Conservation (phyloP, 2,329 filamentous ascomycete species). For the Conoideocrella luteorostrata region DNA sequence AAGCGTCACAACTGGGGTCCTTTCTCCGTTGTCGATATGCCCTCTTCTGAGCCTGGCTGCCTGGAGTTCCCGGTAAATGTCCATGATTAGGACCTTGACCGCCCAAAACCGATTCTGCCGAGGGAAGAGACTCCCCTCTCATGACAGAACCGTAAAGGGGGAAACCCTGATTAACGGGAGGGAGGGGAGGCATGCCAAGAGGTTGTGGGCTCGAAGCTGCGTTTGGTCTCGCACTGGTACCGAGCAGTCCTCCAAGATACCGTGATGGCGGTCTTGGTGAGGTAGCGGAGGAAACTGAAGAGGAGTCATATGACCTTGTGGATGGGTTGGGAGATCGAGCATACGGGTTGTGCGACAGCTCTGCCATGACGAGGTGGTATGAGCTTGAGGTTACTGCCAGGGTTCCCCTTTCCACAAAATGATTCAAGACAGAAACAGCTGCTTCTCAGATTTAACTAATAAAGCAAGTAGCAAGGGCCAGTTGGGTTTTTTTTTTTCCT, state of each 20-base stretch:
- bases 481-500: no score
- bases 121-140: conserved; percentile 56
- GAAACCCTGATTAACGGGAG: conserved; percentile 41
- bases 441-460: background rate
- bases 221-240: conserved; percentile 43
- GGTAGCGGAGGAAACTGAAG: conserved; percentile 55
- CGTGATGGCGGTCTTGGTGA: conserved; percentile 50
- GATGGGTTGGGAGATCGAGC: conserved; percentile 56
- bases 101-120: conserved; percentile 49
- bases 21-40: conserved; percentile 93
- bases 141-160: conserved; percentile 47
- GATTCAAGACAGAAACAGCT: background rate
- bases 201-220: conserved; percentile 43
- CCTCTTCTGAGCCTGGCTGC: conserved; percentile 69
- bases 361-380: conserved; percentile 39
- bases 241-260: conserved; percentile 47
- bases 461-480: background rate
- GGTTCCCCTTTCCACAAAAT: background rate
- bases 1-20: conserved; percentile 96
- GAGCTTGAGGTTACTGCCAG: conserved; percentile 1
- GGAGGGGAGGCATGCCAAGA: conserved; percentile 46
- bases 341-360: conserved; percentile 48
- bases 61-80: conserved; percentile 35
- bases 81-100: conserved; percentile 39
- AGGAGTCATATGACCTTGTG: conserved; percentile 57